Evolutionary conservation across 306 rosid genomes (phyloP).

Genomic region (Cucurbita moschata): DNA sequence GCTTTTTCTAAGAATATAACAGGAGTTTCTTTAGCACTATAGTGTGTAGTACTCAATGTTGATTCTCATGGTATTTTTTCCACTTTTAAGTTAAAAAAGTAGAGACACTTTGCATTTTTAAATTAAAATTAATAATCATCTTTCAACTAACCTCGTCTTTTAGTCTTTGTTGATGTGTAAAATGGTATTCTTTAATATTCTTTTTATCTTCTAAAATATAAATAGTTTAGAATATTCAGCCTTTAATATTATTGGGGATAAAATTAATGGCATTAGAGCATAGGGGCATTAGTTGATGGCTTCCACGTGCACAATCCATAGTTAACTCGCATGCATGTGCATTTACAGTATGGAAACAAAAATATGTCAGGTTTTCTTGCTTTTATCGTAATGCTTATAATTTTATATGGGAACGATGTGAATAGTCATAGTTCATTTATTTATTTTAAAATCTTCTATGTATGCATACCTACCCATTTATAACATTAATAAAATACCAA

Average conservation of each 20-base stretch:
- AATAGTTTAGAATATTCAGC: background rate
- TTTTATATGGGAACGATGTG: background rate
- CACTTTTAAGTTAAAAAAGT: background rate
- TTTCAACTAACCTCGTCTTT: background rate
- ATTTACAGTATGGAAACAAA: background rate
- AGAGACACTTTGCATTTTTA: background rate
- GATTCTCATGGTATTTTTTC: background rate
- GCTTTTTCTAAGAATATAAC: background rate
- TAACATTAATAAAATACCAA: background rate
- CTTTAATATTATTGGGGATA: background rate
- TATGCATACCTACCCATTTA: background rate
- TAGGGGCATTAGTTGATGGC: background rate
- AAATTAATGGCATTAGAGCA: background rate
- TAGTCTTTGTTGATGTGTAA: background rate
- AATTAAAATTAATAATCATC: background rate
- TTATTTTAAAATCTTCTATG: background rate
- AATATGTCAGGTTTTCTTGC: background rate
- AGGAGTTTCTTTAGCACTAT: background rate
- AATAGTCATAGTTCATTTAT: background rate
- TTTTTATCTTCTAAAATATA: background rate
- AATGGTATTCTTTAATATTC: background rate
- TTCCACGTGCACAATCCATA: background rate
- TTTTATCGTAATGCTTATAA: background rate
- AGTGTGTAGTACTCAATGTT: background rate
- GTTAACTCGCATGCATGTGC: background rate